phyloP scores from a whole-genome alignment of 2,329 filamentous ascomycete genomes.

The Curvularia sp. region DNA sequence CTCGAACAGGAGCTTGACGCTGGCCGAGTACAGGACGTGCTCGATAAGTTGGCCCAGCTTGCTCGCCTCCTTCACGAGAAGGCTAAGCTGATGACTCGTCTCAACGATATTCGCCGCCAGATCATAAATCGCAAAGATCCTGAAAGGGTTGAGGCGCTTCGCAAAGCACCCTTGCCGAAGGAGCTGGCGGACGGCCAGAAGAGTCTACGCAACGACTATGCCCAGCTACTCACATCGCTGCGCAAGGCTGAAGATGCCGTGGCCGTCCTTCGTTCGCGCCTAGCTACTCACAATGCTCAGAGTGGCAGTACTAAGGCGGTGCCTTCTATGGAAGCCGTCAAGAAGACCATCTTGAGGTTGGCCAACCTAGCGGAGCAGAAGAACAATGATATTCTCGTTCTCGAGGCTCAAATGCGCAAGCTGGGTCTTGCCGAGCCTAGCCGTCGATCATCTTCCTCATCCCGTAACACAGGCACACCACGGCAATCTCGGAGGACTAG shows the following conservation, averaged over 20 bases:
- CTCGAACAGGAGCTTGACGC: slow-evolving; percentile 71
- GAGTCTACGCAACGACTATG: slow-evolving; percentile 79
- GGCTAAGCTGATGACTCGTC: slow-evolving; percentile 71
- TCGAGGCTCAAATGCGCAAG: slow-evolving; percentile 85
- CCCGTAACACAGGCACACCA: slow-evolving; percentile 27
- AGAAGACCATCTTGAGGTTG: slow-evolving; percentile 91
- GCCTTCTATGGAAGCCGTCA: slow-evolving; percentile 90
- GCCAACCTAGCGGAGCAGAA: slow-evolving; percentile 90
- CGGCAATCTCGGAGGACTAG: slow-evolving; percentile 25
- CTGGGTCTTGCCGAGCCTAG: slow-evolving; percentile 53
- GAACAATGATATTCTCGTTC: slow-evolving; percentile 86
- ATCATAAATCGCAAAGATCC: slow-evolving; percentile 74
- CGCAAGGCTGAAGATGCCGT: slow-evolving; percentile 81
- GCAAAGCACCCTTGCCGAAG: slow-evolving; percentile 77
- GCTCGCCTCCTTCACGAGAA: slow-evolving; percentile 74
- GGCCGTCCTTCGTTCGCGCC: slow-evolving; percentile 77
- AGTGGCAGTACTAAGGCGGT: slow-evolving; percentile 57
- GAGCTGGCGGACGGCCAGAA: slow-evolving; percentile 86
- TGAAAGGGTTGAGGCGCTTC: slow-evolving; percentile 68
- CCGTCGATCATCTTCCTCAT: slow-evolving; percentile 36
- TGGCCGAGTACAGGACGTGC: slow-evolving; percentile 71
- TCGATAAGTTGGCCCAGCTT: slow-evolving; percentile 72
- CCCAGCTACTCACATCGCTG: slow-evolving; percentile 75
- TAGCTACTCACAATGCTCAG: slow-evolving; percentile 65
- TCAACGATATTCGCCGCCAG: slow-evolving; percentile 79